These are phyloP conservation scores for Ilyonectria mors-panacis DNA, from an alignment of 2,329 filamentous ascomycete genomes.

Conservation along the genomic window DNA sequence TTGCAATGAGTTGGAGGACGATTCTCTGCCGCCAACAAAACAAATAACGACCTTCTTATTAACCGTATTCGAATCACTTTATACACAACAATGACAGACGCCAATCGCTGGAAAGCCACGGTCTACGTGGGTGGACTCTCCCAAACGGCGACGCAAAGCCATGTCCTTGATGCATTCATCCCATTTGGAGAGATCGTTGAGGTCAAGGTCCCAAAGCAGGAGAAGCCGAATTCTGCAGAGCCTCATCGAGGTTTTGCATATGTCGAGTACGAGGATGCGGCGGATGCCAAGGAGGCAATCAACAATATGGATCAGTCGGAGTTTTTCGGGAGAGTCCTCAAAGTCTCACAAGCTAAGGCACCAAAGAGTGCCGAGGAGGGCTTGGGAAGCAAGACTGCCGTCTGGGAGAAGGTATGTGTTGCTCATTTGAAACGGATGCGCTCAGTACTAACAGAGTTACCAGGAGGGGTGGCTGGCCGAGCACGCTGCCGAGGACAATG, in stretches of 20 bases:
- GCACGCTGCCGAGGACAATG: constrained; percentile 83
- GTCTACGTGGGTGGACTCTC: constrained; percentile 94
- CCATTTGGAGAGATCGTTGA: constrained; percentile 97
- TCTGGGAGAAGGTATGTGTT: constrained; percentile 92
- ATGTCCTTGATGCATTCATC: constrained; percentile 91
- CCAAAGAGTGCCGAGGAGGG: constrained; percentile 92
- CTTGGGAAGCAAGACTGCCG: constrained; percentile 90
- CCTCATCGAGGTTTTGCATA: constrained; percentile 95
- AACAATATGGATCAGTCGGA: constrained; percentile 99
- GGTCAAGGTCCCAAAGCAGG: constrained; percentile 90
- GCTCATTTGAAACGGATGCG: constrained; percentile 6
- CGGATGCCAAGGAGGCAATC: constrained; percentile 94
- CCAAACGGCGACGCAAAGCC: constrained; percentile 80
- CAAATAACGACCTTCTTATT: constrained; percentile 11
- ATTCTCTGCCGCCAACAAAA: constrained; percentile 1
- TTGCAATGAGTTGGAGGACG: constrained; percentile 29
- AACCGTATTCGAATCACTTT: constrained; percentile 8
- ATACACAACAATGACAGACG: constrained; percentile 78
- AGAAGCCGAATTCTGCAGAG: constrained; percentile 83
- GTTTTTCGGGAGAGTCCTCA: constrained; percentile 92
- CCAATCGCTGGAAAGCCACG: constrained; percentile 88
- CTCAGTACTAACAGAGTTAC: constrained; percentile 23
- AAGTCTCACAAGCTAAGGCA: constrained; percentile 91
- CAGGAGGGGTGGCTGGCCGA: constrained; percentile 96
- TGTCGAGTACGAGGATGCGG: constrained; percentile 89